These are phyloP conservation scores for Aspergillus fumigatus DNA, from an alignment of 2,329 filamentous ascomycete genomes.

Conservation along the genomic window DNA sequence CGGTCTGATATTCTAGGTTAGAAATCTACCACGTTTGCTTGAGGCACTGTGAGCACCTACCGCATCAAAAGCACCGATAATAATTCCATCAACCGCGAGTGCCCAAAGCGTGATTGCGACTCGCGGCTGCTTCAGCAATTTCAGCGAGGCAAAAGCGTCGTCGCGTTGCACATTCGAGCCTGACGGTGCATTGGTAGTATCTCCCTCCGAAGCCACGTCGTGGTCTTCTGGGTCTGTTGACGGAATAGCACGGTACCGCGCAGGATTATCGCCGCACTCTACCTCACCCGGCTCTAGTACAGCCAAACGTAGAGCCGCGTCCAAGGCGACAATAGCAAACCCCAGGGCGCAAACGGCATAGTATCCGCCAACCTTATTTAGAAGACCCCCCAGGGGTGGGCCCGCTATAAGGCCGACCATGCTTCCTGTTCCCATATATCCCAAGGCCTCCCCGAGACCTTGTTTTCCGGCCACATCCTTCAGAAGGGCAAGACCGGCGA, in stretches of 20 bases:
- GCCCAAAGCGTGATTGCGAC: slow-evolving; percentile 6
- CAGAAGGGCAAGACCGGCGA: slow-evolving; percentile 53
- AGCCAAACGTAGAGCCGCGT: slow-evolving; percentile 55
- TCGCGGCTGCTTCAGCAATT: slow-evolving; percentile 2
- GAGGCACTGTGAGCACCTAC: slow-evolving; percentile 2
- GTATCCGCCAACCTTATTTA: slow-evolving; percentile 56
- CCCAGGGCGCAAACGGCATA: slow-evolving; percentile 54
- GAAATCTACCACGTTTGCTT: background rate
- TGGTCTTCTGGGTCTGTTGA: background rate
- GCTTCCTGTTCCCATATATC: slow-evolving; percentile 52
- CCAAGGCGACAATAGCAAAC: slow-evolving; percentile 51
- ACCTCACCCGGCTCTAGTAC: slow-evolving; percentile 59
- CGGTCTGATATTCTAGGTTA: slow-evolving; percentile 17
- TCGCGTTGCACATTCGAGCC: background rate
- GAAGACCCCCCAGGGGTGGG: slow-evolving; percentile 54
- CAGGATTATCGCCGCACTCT: background rate
- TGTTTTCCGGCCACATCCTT: slow-evolving; percentile 54
- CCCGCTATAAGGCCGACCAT: slow-evolving; percentile 52
- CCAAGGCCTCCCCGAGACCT: slow-evolving; percentile 57
- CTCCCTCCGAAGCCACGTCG: background rate
- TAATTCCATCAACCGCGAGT: slow-evolving; percentile 1
- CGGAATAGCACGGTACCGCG: slow-evolving; percentile 15
- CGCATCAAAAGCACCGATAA: slow-evolving; percentile 26
- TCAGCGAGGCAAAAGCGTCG: slow-evolving; percentile 23
- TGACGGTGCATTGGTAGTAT: slow-evolving; percentile 10